Evolutionary conservation across 2,329 filamentous ascomycete species (phyloP).

Genomic region (Stemphylium vesicarium): DNA sequence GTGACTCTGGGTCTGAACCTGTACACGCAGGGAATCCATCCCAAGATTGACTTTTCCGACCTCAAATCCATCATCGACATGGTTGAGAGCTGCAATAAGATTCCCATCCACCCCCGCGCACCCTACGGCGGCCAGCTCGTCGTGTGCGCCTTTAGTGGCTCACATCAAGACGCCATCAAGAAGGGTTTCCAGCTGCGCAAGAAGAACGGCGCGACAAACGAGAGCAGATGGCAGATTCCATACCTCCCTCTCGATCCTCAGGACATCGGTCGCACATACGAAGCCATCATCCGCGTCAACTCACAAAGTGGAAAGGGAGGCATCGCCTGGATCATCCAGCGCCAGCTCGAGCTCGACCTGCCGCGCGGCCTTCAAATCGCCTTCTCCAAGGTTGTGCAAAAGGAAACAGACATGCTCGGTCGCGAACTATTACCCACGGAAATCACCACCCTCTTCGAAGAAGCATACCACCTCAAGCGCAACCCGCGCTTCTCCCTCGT

Average conservation of each 20-base stretch:
- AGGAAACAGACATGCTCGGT: slow-evolving; percentile 76
- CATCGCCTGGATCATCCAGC: slow-evolving; percentile 90
- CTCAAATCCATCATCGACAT: slow-evolving; percentile 84
- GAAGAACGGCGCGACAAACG: slow-evolving; percentile 61
- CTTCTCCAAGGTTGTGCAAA: slow-evolving; percentile 87
- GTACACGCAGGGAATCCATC: slow-evolving; percentile 89
- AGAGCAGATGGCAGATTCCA: slow-evolving; percentile 81
- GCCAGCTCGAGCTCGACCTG: slow-evolving; percentile 86
- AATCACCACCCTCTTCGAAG: slow-evolving; percentile 86
- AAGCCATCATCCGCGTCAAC: slow-evolving; percentile 97
- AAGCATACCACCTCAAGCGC: slow-evolving; percentile 81
- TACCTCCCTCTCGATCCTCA: slow-evolving; percentile 92
- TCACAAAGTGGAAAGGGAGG: slow-evolving; percentile 95
- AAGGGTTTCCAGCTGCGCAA: slow-evolving; percentile 80
- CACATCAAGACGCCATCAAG: slow-evolving; percentile 95
- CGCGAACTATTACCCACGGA: slow-evolving; percentile 84
- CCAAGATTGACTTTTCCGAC: slow-evolving; percentile 89
- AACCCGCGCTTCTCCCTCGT: slow-evolving; percentile 86
- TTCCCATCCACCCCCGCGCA: slow-evolving; percentile 85
- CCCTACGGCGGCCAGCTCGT: slow-evolving; percentile 92
- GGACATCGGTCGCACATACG: slow-evolving; percentile 96
- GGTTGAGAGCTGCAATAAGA: slow-evolving; percentile 93
- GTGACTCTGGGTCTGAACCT: slow-evolving; percentile 92
- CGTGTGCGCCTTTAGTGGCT: slow-evolving; percentile 90
- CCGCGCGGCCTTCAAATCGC: slow-evolving; percentile 91